Evolutionary conservation across 306 rosid genomes (phyloP), one percentile per base, ranked within the genome.

Genomic region (Pachyrhizus erosus): DNA sequence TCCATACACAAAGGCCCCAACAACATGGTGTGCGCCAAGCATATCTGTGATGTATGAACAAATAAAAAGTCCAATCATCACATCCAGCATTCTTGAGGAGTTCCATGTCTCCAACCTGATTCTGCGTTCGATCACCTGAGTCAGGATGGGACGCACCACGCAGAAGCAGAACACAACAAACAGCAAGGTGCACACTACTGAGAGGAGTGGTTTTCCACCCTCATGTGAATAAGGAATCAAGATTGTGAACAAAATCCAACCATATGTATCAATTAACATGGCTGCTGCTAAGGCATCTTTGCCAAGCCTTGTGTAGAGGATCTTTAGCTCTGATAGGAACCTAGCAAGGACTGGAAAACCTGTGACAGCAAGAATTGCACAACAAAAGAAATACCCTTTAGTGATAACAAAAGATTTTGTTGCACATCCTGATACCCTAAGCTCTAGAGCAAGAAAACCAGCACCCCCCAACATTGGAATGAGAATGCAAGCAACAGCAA

Each of bases 1-100:
- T 21, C 85, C 88, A 77, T 70, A 85, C 64, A 82, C 42, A 69
- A 82, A 82, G 34, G 88, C 86, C 55, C 88, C 88, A 21, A 85
- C 75, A 68, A 64, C 33, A 8, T 79, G 74, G 45, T 85, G 88
- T 9, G 80, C 26, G 2, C 88, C 86, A n/a, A 81, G 51, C 18
- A 12, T 9, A 45, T 85, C 86, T 0, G 88, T 85, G 71, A 85
- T 79, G 5, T 3, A 76, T 1, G 76, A 58, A 24, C 71, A 81
- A 20, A 71, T 14, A 9, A 81, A 17, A 18, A 65, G 24, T 4
- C 88, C 86, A 1, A 58, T 10, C 4, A 85, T 24, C 48, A 85
- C 46, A 39, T 49, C 48, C 51, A 79, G 18, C 57, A 81, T 0
- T 1, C 52, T 21, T 7, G 73, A 48, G n/a, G 49, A 33, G 15